Evolutionary conservation across 345 rosid genomes (phyloP), one percentile per base, ranked within the genome.

Genomic region (Anacardium occidentale): DNA sequence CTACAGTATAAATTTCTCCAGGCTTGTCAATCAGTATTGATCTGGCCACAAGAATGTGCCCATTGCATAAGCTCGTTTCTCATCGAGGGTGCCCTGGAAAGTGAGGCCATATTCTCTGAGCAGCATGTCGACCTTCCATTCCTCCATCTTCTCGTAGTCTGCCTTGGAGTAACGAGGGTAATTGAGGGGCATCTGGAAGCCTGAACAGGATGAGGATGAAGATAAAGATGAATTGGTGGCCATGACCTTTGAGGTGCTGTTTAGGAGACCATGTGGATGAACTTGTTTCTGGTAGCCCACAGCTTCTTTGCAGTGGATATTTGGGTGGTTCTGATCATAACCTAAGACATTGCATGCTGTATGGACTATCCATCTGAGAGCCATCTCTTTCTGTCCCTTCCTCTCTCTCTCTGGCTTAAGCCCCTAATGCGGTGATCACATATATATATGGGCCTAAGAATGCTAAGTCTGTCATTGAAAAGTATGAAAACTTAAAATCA

Each of bases 71-170:
- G 62, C 77, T 76, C 94, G 80, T 84, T 91, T 91, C 77, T 89
- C 83, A 10, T 77, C 82, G 20, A 80, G 74, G 37, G 32, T 69
- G 53, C 83, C 83, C 3, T 76, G 53, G 74, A 76, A 81, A 20
- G 60, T 60, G 1, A 91, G 77, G 0, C 97, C 92, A 8, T 91
- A 91, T 37, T 91, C 80, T 10, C 51, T 10, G 20, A 89, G 87
- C 64, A 89, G 86, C 82, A 80, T 7, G 76, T 91, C 87, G 20
- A 89, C 14, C 62, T 57, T 89, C 94, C 91, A 89, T 65, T 85
- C 91, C 74, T 89, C 94, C 94, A 91, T 91, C 75, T 76, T 77
- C 89, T 85, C 85, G 18, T 88, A 91, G 47, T 89, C 90, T 0
- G 56, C 75, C 73, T 85, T 89, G 15, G 68, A 77, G 84, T 85